Base-by-base conservation (phyloP, 495 filamentous ascomycete species). In the Talaromyces trachyspermus region DNA sequence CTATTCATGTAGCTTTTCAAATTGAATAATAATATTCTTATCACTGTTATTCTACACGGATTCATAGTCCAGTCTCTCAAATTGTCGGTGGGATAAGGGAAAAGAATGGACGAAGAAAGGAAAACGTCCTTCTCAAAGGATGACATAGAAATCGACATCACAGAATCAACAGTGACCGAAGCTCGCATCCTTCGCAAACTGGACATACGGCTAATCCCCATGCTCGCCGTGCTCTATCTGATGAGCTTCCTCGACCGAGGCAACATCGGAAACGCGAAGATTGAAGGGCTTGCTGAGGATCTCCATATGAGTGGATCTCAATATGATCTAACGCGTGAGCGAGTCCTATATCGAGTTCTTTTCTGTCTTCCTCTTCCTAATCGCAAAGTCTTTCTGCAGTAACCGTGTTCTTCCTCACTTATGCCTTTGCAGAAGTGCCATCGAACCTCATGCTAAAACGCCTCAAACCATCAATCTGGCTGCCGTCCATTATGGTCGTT, bases 211-310 rank as follows among this genome's bases (percentile, higher is more conserved):
- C 59, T 85, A 10, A 71, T 84, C 27, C 82, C 82, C 3, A 76
- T 80, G 65, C 72, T 86, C 5, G 71, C 76, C 0, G 22, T 73
- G 0, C 52, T 77, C 5, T 79, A 77, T 49, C 54, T 75, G 0
- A 48, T 72, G 22, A 60, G 62, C 14, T 78, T 78, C 53, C 55
- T 80, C 14, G 81, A 79, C 45, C 61, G 75, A n/a, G 71, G 69
- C 5, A 84, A 83, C 59, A 86, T 88, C 46, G 84, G 84, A 22
- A 89, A 89, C 59, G 85, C 85, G 7, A 86, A 85, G 47, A 85
- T 88, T 30, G 78, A 85, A 55, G 83, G 85, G 2, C 62, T 89
- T 23, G 63, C 76, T 11, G 72, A 80, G 26, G 76, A 83, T 54
- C 54, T 89, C 29, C 23, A 68, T 33, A 73, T 89, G 62, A 77